These are phyloP conservation scores for Leucaena leucocephala DNA, from an alignment of 306 rosid species.

Conservation along the genomic window DNA sequence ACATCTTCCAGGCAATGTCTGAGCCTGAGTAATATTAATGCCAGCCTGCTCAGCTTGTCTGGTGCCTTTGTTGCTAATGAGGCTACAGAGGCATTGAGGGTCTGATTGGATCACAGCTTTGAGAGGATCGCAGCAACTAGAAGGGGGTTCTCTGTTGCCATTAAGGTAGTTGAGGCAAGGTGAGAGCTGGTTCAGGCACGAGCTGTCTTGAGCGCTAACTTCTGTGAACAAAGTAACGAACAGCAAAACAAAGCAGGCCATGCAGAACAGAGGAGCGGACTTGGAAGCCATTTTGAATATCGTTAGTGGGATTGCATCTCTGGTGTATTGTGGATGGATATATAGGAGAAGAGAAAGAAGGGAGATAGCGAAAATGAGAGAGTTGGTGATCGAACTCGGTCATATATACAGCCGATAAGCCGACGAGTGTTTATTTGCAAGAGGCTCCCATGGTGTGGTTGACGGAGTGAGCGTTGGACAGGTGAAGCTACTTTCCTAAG, in stretches of 20 bases:
- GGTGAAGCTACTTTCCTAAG: constrained; percentile 15
- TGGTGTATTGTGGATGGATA: background rate
- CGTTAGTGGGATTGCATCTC: background rate
- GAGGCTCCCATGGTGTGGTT: constrained; percentile 2
- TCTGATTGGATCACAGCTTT: constrained; percentile 54
- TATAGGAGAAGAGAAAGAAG: background rate
- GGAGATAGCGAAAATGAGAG: background rate
- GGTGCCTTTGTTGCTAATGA: constrained; percentile 54
- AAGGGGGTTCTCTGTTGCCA: constrained; percentile 57
- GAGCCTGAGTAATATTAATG: constrained; percentile 53
- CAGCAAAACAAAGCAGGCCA: constrained; percentile 14
- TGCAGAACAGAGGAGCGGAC: background rate
- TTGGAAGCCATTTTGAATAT: background rate
- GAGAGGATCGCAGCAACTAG: constrained; percentile 60
- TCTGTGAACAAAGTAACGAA: background rate
- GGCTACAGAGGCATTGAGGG: constrained; percentile 55
- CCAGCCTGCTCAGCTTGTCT: constrained; percentile 60
- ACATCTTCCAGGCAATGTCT: constrained; percentile 48
- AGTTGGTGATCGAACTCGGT: constrained; percentile 10
- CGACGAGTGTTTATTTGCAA: background rate
- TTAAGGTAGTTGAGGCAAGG: constrained; percentile 62
- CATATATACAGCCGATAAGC: background rate
- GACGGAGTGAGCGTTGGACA: background rate
- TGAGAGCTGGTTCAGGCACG: constrained; percentile 50
- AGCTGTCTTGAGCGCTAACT: constrained; percentile 38